A percentile compares a stretch with the other conserved stretches of the same genome.
Conservation (phyloP, 768 basidiomycete genomes). For the Russula emetica region DNA sequence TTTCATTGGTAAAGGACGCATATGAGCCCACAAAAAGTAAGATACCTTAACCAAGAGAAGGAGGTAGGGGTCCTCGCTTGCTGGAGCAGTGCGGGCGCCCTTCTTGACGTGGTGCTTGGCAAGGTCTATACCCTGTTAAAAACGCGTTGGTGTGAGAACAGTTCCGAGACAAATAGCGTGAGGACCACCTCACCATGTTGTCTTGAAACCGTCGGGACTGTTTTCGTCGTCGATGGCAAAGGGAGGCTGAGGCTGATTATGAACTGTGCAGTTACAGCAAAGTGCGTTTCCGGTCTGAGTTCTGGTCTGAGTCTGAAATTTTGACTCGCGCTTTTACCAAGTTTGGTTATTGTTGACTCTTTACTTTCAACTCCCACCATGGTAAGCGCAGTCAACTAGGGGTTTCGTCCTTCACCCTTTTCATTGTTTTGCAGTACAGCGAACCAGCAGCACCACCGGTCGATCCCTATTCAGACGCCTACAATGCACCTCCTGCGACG, state of each 20-base stretch:
- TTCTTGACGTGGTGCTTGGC: conserved; percentile 98
- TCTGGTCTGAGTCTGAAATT: conserved; percentile 17
- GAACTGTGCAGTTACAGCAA: conserved; percentile 55
- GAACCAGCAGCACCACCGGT: conserved; percentile 55
- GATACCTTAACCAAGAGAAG: conserved; percentile 94
- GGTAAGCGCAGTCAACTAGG: conserved; percentile 45
- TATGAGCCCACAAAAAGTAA: conserved; percentile 22
- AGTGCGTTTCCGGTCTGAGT: conserved; percentile 39
- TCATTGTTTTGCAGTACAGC: conserved; percentile 50
- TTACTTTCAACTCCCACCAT: conserved; percentile 51
- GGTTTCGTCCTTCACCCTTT: background rate
- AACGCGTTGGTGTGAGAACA: conserved; percentile 9
- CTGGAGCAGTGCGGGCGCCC: conserved; percentile 88
- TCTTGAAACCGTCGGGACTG: conserved; percentile 39
- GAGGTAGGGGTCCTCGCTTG: conserved; percentile 99
- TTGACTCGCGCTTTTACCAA: conserved; percentile 17
- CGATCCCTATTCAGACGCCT: conserved; percentile 81
- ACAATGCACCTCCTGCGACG: conserved; percentile 58
- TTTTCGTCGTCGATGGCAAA: conserved; percentile 36
- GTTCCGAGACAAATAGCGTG: conserved; percentile 28
- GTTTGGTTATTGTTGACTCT: conserved; percentile 35
- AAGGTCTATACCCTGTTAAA: conserved; percentile 87
- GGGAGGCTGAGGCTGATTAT: conserved; percentile 46
- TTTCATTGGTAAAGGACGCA: conserved; percentile 18
- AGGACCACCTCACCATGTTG: conserved; percentile 77